These are phyloP conservation scores for Dinochytrium kinnereticum DNA, from an alignment of 371 early-diverging fungal species.

Conservation along the genomic window DNA sequence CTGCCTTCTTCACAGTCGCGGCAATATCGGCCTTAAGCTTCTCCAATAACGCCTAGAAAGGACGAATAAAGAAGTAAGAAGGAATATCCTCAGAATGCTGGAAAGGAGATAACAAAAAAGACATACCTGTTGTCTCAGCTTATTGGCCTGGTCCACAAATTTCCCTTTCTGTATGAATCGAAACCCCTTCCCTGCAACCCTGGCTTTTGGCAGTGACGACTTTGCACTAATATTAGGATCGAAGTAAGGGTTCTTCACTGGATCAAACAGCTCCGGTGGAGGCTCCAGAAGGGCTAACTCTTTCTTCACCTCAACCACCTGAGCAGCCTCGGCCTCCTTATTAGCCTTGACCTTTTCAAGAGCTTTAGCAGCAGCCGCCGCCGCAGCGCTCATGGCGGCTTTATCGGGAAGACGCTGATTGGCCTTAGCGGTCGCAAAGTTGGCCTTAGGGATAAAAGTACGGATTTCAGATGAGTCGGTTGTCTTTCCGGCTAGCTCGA, in stretches of 20 bases:
- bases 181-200: slow-evolving; percentile 51
- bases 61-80: too few relatives aligned
- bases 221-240: slow-evolving; percentile 68
- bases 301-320: slow-evolving; percentile 29
- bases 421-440: slow-evolving; percentile 59
- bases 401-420: slow-evolving; percentile 49
- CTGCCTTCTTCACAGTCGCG: slow-evolving; percentile 77
- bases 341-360: slow-evolving; percentile 19
- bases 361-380: slow-evolving; percentile 16
- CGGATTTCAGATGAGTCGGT: slow-evolving; percentile 24
- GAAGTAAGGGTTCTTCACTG: slow-evolving; percentile 84
- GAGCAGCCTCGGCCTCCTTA: slow-evolving; percentile 25
- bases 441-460: slow-evolving; percentile 35
- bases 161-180: slow-evolving; percentile 85
- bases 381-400: slow-evolving; percentile 16
- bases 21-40: slow-evolving; percentile 85
- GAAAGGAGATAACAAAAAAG: too few relatives aligned
- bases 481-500: slow-evolving; percentile 18
- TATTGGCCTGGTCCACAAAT: slow-evolving; percentile 79
- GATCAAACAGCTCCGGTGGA: slow-evolving; percentile 55
- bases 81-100: too few relatives aligned
- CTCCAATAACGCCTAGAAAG: slow-evolving; percentile 74
- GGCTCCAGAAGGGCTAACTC: slow-evolving; percentile 49
- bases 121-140: slow-evolving; percentile 63
- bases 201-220: slow-evolving; percentile 62